Evolutionary conservation across 1,139 yeast species (phyloP), one percentile per base, ranked within the genome.

Genomic region (Starmera stellimalicola): DNA sequence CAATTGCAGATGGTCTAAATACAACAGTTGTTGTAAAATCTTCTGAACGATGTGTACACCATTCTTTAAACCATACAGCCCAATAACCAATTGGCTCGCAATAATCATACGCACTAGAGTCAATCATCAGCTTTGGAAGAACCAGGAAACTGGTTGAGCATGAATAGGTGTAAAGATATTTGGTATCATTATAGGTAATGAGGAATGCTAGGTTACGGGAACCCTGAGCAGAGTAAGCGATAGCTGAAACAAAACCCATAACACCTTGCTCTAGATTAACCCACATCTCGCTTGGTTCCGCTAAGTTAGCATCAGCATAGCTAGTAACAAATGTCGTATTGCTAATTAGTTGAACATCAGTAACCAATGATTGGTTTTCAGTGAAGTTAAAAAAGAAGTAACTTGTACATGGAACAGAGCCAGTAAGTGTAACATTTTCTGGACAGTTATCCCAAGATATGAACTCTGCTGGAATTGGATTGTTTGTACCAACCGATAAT

Each of bases 1-100:
- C 47, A 41, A 35, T 45, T 36, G n/a, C 34, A 38, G 12, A 33
- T 33, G 42, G 52, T 44, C 39, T 47, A 41, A 36, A 48, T 36
- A 33, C 47, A 37, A 34, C 33, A 26, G 33, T 26, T 27, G 37
- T 38, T 22, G 29, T 34, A 41, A 23, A 37, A 32, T 29, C 48
- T 38, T 25, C 47, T 42, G 39, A 46, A 10, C 31, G 16, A 14
- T 34, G 34, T 0, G 22, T n/a, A 27, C 38, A 36, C 6, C 11
- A 18, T 16, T 22, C 9, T 9, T 25, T 29, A 12, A 27, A 16
- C 18, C 20, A 34, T 20, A 27, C 35, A 7, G 36, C 33, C 37
- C 38, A 30, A 7, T 19, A 31, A 11, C 26, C 15, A 16, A 30
- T 25, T 2, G 15, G 16, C 7, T 11, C 12, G 31, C 44, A 40